Conservation (phyloP, 169 alveolate species). For the Theileria orientalis region DNA sequence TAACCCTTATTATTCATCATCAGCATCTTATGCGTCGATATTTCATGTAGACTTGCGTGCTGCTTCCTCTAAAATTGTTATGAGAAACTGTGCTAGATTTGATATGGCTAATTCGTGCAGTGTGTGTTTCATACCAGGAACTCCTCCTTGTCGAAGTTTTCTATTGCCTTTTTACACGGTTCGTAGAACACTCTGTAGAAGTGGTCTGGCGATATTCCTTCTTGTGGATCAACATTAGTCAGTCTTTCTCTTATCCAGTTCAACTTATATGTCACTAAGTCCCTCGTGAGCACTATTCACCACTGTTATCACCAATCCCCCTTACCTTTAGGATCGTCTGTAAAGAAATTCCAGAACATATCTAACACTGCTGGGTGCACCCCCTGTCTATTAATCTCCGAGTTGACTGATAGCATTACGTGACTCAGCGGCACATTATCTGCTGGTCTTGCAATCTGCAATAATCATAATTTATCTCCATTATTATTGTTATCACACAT, state of each 20-base stretch:
- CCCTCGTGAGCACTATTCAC: slow-evolving; percentile 38
- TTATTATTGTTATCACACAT: slow-evolving; percentile 38
- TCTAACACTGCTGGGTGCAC: slow-evolving; percentile 78
- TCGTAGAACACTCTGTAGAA: slow-evolving; percentile 68
- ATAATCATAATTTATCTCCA: slow-evolving; percentile 1
- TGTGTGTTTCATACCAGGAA: slow-evolving; percentile 19
- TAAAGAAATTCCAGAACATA: slow-evolving; percentile 76
- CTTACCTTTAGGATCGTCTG: slow-evolving; percentile 29
- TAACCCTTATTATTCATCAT: slow-evolving; percentile 42
- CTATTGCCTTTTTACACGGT: slow-evolving; percentile 38
- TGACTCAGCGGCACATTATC: slow-evolving; percentile 68
- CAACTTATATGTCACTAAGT: slow-evolving; percentile 64
- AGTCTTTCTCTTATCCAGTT: slow-evolving; percentile 68
- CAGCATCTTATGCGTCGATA: slow-evolving; percentile 21
- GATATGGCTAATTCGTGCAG: not conserved
- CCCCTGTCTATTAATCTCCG: slow-evolving; percentile 74
- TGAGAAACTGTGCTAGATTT: not conserved
- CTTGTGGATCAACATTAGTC: slow-evolving; percentile 62
- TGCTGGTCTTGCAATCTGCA: slow-evolving; percentile 50
- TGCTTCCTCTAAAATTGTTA: slow-evolving; percentile 36
- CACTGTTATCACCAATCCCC: not conserved
- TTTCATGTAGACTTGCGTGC: slow-evolving; percentile 20
- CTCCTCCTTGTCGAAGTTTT: slow-evolving; percentile 53
- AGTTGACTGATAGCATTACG: slow-evolving; percentile 63
- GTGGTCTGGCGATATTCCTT: slow-evolving; percentile 80